These are phyloP conservation scores for Pythium rhizo-oryzae DNA, from an alignment of 352 stramenopile species.

Conservation along the genomic window DNA sequence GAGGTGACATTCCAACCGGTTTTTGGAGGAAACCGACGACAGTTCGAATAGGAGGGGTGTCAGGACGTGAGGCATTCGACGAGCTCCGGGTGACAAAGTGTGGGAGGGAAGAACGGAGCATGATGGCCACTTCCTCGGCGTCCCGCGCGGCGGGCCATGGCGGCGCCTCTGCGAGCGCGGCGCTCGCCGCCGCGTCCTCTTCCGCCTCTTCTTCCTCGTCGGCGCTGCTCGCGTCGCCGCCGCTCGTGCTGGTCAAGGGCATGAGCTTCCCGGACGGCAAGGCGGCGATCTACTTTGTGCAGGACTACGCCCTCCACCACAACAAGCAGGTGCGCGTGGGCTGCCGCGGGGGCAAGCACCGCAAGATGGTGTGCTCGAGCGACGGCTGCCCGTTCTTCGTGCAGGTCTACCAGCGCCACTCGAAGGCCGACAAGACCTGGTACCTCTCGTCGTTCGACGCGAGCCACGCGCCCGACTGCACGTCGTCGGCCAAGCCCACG, in stretches of 20 bases:
- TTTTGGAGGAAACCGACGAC: too few species aligned
- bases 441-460: constrained; percentile 62
- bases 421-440: constrained; percentile 54
- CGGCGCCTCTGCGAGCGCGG: neutral
- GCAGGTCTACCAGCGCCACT: constrained; percentile 65
- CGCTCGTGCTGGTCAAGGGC: constrained; percentile 36
- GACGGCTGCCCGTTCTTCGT: constrained; percentile 62
- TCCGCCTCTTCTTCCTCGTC: neutral
- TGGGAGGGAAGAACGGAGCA: neutral
- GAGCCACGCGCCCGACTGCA: constrained; percentile 43
- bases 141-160: neutral
- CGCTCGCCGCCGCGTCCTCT: too few species aligned
- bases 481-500: constrained; percentile 54
- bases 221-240: neutral
- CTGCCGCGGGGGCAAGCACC: constrained; percentile 64
- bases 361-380: constrained; percentile 52
- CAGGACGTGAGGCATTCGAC: constrained; percentile 20
- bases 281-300: constrained; percentile 51
- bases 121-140: neutral
- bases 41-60: neutral
- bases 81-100: constrained; percentile 18
- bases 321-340: constrained; percentile 59
- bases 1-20: neutral
- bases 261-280: constrained; percentile 57
- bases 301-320: constrained; percentile 64